These are phyloP conservation scores for Mucuna pruriens DNA, from an alignment of 306 rosid species.

Conservation along the genomic window DNA sequence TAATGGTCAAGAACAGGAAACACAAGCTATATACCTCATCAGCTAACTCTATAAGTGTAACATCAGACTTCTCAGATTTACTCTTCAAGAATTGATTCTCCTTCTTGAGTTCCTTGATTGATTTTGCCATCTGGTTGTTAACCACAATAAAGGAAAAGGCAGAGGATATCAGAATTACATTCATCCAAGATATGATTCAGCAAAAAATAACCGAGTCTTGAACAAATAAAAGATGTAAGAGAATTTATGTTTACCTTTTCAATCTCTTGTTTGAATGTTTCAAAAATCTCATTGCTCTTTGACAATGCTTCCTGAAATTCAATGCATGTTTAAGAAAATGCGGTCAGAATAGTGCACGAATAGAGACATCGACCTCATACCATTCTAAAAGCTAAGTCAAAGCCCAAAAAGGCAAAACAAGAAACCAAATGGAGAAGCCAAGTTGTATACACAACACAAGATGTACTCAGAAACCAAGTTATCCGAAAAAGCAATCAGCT, in stretches of 20 bases:
- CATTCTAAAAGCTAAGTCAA: slow-evolving; percentile 15
- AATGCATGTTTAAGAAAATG: slow-evolving; percentile 37
- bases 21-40: slow-evolving; percentile 69
- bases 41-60: slow-evolving; percentile 80
- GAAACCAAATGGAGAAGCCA: background rate
- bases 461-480: background rate
- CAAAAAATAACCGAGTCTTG: slow-evolving; percentile 15
- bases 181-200: slow-evolving; percentile 33
- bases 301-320: slow-evolving; percentile 79
- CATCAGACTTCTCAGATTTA: slow-evolving; percentile 84
- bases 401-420: background rate
- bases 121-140: slow-evolving; percentile 83
- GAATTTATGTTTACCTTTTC: slow-evolving; percentile 67
- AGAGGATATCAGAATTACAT: slow-evolving; percentile 21
- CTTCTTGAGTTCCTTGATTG: slow-evolving; percentile 93
- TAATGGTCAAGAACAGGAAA: slow-evolving; percentile 1
- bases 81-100: slow-evolving; percentile 92
- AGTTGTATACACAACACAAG: slow-evolving; percentile 3
- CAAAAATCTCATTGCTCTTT: slow-evolving; percentile 91
- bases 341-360: slow-evolving; percentile 13
- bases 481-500: background rate
- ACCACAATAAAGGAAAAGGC: slow-evolving; percentile 34
- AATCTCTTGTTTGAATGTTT: slow-evolving; percentile 90
- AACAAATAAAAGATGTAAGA: slow-evolving; percentile 29
- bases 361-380: background rate